phyloP scores from a whole-genome alignment of 805 yeast genomes.

The Komagataella phaffii region DNA sequence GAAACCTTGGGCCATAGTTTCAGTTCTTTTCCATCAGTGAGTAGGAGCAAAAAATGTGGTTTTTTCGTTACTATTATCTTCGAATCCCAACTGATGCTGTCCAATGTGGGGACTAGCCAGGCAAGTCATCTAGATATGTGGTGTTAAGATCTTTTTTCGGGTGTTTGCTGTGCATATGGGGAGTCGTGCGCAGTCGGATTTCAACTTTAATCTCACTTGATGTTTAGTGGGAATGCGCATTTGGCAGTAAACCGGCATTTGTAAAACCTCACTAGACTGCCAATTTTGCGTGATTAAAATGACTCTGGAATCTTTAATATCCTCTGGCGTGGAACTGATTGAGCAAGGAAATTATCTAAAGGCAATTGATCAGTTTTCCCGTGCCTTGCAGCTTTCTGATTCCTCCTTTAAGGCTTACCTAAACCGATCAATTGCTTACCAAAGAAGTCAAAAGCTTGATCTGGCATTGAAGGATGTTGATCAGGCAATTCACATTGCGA shows the following conservation, averaged over 20 bases:
- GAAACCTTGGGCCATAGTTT: background rate
- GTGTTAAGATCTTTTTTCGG: background rate
- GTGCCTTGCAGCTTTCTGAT: constrained; percentile 27
- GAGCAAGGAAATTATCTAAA: constrained; percentile 29
- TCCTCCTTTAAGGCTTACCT: constrained; percentile 31
- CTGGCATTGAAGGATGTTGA: constrained; percentile 31
- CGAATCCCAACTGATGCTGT: background rate
- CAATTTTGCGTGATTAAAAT: constrained; percentile 5
- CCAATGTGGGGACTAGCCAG: background rate
- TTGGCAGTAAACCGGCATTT: background rate
- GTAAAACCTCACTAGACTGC: background rate
- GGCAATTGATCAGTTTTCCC: constrained; percentile 28
- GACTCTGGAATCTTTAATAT: constrained; percentile 20
- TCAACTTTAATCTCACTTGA: background rate
- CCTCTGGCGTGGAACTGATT: constrained; percentile 24
- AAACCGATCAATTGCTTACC: constrained; percentile 35
- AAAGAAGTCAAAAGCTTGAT: constrained; percentile 32
- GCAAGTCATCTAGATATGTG: background rate
- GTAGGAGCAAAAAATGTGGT: background rate
- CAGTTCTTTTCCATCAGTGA: background rate
- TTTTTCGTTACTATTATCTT: background rate
- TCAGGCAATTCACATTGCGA: constrained; percentile 31
- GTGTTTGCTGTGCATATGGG: background rate
- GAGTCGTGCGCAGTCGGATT: background rate
- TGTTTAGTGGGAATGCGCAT: background rate